Percentiles rank a stretch among this genome's conserved stretches.
phyloP scores from a whole-genome alignment of 2,329 filamentous ascomycete species.

The Talaromyces sp. region DNA sequence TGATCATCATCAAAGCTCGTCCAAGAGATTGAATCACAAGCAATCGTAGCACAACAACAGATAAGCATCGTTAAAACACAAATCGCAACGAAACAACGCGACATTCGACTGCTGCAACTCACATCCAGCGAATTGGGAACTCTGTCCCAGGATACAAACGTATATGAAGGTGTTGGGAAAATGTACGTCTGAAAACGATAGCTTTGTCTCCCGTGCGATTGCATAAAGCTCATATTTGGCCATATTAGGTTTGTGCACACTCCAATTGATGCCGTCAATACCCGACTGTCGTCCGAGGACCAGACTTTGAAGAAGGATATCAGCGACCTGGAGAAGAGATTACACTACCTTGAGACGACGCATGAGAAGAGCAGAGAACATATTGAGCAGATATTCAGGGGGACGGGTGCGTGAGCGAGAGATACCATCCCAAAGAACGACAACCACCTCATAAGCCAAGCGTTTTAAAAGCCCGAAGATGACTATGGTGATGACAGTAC shows the following conservation, averaged over 20 bases:
- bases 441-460: background rate
- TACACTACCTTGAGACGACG: constrained; percentile 91
- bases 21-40: constrained; percentile 90
- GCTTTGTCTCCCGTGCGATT: too few relatives aligned
- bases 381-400: constrained; percentile 79
- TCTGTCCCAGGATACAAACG: constrained; percentile 68
- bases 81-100: constrained; percentile 78
- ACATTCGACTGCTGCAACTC: constrained; percentile 81
- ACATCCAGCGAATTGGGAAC: constrained; percentile 78
- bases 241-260: constrained; percentile 75
- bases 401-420: constrained; percentile 33
- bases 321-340: constrained; percentile 75
- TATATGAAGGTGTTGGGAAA: constrained; percentile 95
- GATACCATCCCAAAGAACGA: background rate
- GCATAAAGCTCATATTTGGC: background rate
- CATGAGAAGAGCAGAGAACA: constrained; percentile 91
- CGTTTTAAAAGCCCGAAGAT: too few relatives aligned
- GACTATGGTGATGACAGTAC: background rate
- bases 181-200: constrained; percentile 57
- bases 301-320: constrained; percentile 74
- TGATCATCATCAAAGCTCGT: constrained; percentile 61
- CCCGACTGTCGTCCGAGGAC: constrained; percentile 71
- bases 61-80: constrained; percentile 81
- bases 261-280: constrained; percentile 67
- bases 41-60: constrained; percentile 83